A percentile compares a stretch with the other conserved stretches of the same genome.
These are phyloP conservation scores for Trichophyton mentagrophytes DNA, from an alignment of 2,329 filamentous ascomycete genomes.

Conservation along the genomic window DNA sequence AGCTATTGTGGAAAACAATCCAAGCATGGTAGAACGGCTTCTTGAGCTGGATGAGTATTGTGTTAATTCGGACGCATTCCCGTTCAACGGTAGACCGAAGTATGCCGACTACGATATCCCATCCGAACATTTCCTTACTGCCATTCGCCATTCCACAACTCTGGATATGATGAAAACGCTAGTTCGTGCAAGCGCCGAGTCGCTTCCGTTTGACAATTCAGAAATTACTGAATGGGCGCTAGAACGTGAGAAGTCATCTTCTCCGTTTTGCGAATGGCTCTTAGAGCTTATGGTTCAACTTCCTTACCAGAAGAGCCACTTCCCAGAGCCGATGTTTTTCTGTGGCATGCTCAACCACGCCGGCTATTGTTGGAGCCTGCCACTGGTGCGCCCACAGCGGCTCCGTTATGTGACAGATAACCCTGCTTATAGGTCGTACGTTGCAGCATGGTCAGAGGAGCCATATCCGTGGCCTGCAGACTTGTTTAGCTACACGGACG, in stretches of 20 bases:
- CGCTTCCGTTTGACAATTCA: constrained; percentile 24
- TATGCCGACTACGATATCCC: constrained; percentile 20
- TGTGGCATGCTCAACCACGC: background rate
- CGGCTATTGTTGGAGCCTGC: background rate
- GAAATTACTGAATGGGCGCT: constrained; percentile 27
- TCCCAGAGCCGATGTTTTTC: background rate
- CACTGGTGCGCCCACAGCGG: background rate
- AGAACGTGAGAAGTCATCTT: background rate
- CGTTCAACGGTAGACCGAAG: background rate
- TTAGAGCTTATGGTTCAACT: constrained; percentile 1
- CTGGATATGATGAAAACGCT: constrained; percentile 22
- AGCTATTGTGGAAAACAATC: constrained; percentile 26
- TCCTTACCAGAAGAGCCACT: background rate
- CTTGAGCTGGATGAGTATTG: constrained; percentile 28
- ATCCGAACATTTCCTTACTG: constrained; percentile 24
- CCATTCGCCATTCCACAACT: constrained; percentile 18
- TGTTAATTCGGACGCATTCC: constrained; percentile 12
- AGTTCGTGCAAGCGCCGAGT: constrained; percentile 28
- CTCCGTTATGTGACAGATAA: background rate
- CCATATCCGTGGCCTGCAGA: background rate
- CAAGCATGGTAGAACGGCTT: constrained; percentile 22
- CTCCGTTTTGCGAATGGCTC: background rate
- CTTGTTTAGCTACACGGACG: background rate
- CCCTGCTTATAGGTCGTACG: background rate
- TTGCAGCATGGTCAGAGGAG: background rate